A percentile compares a stretch with the other conserved stretches of the same genome.
phyloP scores from a whole-genome alignment of 2,329 filamentous ascomycete species.

The Apiospora malaysiana region DNA sequence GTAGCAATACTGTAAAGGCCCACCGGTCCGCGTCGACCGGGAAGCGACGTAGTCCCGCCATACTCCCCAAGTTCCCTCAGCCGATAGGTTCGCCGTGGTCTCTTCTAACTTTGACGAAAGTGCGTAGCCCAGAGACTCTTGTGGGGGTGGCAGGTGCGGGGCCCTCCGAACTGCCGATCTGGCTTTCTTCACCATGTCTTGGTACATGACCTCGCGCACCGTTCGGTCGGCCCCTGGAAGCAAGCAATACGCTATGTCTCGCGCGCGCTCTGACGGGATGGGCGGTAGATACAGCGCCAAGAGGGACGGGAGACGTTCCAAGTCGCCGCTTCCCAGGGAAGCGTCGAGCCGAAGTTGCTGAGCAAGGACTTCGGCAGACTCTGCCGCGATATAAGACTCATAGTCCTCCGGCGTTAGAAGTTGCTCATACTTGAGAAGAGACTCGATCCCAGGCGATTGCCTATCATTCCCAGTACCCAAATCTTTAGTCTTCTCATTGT shows the following conservation, averaged over 20 bases:
- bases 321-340: not conserved
- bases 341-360: slow-evolving; percentile 11
- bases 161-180: not conserved
- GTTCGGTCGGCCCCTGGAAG: not conserved
- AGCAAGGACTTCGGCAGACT: slow-evolving; percentile 1
- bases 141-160: not conserved
- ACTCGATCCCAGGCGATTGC: not conserved
- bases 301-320: not conserved
- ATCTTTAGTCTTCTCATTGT: not conserved
- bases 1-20: slow-evolving; percentile 35
- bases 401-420: not conserved
- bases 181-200: slow-evolving; percentile 10
- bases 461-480: not conserved
- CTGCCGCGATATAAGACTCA: not conserved
- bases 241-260: not conserved
- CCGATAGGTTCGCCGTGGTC: not conserved
- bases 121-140: not conserved
- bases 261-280: not conserved
- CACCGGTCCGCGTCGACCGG: not conserved
- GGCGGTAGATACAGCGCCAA: slow-evolving; percentile 6
- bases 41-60: not conserved
- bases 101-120: not conserved
- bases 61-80: not conserved
- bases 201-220: not conserved
- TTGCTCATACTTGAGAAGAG: not conserved